A percentile compares a stretch with the other conserved stretches of the same genome.
These are phyloP conservation scores for Taxillus chinensis DNA, from an alignment of 164 flowering plant species.

Conservation along the genomic window DNA sequence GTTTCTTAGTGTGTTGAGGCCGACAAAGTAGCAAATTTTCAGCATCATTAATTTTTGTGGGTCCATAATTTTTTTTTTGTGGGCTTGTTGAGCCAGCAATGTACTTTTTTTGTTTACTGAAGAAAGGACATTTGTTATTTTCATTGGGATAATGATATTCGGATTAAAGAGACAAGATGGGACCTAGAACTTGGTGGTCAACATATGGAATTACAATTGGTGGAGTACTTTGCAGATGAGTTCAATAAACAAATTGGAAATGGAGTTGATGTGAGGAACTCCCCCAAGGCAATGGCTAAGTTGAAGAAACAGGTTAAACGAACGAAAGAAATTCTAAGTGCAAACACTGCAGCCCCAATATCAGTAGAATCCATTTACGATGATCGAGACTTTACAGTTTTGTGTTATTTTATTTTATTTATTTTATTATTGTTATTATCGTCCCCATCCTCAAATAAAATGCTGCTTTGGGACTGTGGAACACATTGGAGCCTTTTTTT, in stretches of 20 bases:
- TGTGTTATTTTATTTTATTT: too few species aligned
- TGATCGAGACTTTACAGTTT: conserved; percentile 56
- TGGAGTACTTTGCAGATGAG: conserved; percentile 91
- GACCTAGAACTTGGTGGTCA: conserved; percentile 90
- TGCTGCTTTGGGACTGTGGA: too few species aligned
- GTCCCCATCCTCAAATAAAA: too few species aligned
- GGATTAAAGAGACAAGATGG: conserved; percentile 99
- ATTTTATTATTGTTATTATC: too few species aligned
- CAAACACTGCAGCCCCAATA: conserved; percentile 86
- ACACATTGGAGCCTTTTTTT: too few species aligned
- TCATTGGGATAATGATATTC: not conserved
- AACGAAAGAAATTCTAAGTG: conserved; percentile 97
- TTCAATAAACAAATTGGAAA: conserved; percentile 80
- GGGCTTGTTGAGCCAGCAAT: not conserved
- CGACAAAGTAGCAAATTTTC: too few species aligned
- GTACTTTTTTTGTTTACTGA: not conserved
- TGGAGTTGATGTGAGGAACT: conserved; percentile 82
- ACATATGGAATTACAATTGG: conserved; percentile 75
- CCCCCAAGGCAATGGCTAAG: conserved; percentile 95
- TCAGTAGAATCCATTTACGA: conserved; percentile 93
- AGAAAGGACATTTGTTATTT: not conserved
- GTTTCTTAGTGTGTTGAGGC: too few species aligned
- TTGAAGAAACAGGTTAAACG: conserved; percentile 96
- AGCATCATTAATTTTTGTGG: too few species aligned
- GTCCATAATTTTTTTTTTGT: too few species aligned